Percentiles rank a stretch among this genome's conserved stretches.
Conservation (phyloP, 139 green algal species). For the Coelastrella sp. region DNA sequence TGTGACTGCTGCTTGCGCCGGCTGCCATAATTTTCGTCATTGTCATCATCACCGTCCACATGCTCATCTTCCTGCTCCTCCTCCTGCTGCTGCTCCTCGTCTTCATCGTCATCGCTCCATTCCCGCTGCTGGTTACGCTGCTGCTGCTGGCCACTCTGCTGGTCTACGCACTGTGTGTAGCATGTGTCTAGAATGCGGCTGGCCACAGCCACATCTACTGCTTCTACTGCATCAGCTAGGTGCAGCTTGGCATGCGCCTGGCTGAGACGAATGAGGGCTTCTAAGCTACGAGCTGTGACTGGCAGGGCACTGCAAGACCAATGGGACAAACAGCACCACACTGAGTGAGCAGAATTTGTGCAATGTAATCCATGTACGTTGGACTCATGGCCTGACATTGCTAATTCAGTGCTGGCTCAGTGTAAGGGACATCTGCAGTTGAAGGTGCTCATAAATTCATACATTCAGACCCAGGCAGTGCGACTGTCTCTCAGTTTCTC, state of each 20-base stretch:
- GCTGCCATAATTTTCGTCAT: background rate
- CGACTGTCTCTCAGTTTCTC: too few relatives aligned
- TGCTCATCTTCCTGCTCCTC: background rate
- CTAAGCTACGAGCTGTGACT: slow-evolving; percentile 91
- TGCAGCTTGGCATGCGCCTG: slow-evolving; percentile 92
- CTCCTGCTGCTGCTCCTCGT: background rate
- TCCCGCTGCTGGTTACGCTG: background rate
- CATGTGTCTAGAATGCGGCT: slow-evolving; percentile 34
- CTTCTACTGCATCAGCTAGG: slow-evolving; percentile 52
- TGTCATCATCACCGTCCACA: background rate
- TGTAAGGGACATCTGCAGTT: too few relatives aligned
- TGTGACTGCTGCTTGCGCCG: slow-evolving; percentile 6
- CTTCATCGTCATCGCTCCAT: slow-evolving; percentile 30
- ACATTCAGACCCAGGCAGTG: too few relatives aligned
- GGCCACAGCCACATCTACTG: slow-evolving; percentile 46
- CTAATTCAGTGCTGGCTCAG: too few relatives aligned
- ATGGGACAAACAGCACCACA: background rate
- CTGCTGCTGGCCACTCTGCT: slow-evolving; percentile 35
- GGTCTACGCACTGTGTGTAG: slow-evolving; percentile 51
- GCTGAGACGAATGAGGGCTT: slow-evolving; percentile 97
- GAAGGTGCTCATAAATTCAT: too few relatives aligned
- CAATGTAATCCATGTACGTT: too few relatives aligned
- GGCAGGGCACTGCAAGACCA: slow-evolving; percentile 65
- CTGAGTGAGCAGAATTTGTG: too few relatives aligned
- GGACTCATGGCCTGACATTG: too few relatives aligned